Evolutionary conservation across 441 rosid genomes (phyloP).

Genomic region (Pelargonium myrrhifolium): DNA sequence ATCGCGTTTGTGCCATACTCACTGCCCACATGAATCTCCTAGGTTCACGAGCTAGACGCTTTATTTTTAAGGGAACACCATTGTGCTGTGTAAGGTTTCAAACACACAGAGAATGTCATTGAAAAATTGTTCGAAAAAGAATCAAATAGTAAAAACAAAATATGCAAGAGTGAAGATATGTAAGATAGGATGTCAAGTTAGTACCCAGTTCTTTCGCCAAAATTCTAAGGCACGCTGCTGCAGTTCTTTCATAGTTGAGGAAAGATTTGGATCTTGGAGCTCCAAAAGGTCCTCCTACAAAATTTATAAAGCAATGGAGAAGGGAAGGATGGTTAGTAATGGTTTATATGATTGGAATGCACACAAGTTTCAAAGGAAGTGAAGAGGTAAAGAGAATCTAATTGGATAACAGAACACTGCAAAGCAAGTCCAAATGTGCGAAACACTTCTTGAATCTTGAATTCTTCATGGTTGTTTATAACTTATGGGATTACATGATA

Average conservation of each 20-base stretch:
- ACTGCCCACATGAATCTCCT: slow-evolving; percentile 86
- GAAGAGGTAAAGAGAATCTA: not conserved
- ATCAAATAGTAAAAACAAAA: not conserved
- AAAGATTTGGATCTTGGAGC: slow-evolving; percentile 76
- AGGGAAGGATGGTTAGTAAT: slow-evolving; percentile 6
- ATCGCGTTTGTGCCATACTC: slow-evolving; percentile 69
- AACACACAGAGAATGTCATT: slow-evolving; percentile 10
- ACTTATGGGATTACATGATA: too few species aligned
- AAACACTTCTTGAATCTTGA: not conserved
- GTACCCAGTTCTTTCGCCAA: slow-evolving; percentile 91
- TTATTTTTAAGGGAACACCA: slow-evolving; percentile 80
- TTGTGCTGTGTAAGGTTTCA: slow-evolving; percentile 44
- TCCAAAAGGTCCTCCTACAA: slow-evolving; percentile 66
- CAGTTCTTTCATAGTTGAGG: slow-evolving; percentile 62
- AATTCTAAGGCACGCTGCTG: slow-evolving; percentile 60
- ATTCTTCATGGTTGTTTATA: not conserved
- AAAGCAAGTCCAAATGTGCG: not conserved
- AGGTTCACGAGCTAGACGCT: slow-evolving; percentile 70
- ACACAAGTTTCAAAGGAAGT: not conserved
- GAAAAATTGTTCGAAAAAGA: slow-evolving; percentile 2
- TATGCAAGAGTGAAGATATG: not conserved
- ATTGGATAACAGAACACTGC: not conserved
- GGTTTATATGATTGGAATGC: slow-evolving; percentile 5
- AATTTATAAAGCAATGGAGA: slow-evolving; percentile 11
- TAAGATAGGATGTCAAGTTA: slow-evolving; percentile 13